Evolutionary conservation across 2,329 filamentous ascomycete species (phyloP).

Genomic region (Ascosphaera apis): DNA sequence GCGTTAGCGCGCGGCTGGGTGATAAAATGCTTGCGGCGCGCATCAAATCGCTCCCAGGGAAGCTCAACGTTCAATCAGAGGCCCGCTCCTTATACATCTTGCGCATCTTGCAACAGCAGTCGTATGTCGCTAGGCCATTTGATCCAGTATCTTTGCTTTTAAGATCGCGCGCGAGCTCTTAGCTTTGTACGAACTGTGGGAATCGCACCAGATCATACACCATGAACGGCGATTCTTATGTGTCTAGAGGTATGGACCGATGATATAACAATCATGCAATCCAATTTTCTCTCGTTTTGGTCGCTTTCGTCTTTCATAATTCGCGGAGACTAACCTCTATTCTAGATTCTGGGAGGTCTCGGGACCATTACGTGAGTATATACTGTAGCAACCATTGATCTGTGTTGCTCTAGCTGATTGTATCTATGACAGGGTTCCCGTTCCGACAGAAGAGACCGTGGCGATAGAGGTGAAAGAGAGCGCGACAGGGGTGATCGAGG

Average conservation of each 20-base stretch:
- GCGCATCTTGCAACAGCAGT: too few species aligned
- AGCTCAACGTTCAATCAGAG: too few species aligned
- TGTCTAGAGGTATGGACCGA: conserved; percentile 40
- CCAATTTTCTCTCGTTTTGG: not conserved
- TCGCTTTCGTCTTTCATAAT: conserved; percentile 9
- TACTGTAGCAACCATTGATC: conserved; percentile 2
- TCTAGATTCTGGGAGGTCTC: conserved; percentile 28
- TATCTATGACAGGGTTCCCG: conserved; percentile 18
- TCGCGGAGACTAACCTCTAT: conserved; percentile 14
- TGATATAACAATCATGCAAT: not conserved
- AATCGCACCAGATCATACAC: conserved; percentile 9
- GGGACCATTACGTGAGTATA: conserved; percentile 29
- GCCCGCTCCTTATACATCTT: too few species aligned
- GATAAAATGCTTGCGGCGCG: too few species aligned
- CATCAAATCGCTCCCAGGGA: too few species aligned
- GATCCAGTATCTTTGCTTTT: too few species aligned
- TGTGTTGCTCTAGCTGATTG: conserved; percentile 8
- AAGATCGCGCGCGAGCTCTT: too few species aligned
- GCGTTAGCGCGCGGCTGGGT: not conserved
- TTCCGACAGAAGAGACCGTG: conserved; percentile 24
- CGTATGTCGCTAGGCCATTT: too few species aligned
- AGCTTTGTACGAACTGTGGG: too few species aligned
- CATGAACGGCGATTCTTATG: conserved; percentile 76
- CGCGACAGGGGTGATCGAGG: conserved; percentile 12
- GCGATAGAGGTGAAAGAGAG: conserved; percentile 8